Evolutionary conservation across 192 early-diverging fungal species (phyloP).

Genomic region (Endogone sp.): DNA sequence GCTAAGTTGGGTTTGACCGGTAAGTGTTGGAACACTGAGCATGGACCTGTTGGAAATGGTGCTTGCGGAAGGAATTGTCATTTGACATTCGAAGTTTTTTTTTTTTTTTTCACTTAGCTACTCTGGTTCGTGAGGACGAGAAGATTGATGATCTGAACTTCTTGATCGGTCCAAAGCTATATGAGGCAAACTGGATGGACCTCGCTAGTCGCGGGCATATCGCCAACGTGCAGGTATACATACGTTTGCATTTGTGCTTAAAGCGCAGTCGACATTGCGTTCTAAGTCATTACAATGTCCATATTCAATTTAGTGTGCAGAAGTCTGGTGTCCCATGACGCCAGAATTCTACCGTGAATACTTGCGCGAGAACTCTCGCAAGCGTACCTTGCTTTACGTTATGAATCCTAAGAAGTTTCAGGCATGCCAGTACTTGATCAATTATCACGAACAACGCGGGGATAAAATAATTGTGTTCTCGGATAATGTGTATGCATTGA

Average conservation of each 20-base stretch:
- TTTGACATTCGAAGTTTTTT: background rate
- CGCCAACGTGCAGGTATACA: constrained; percentile 79
- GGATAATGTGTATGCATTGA: constrained; percentile 96
- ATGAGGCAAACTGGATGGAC: constrained; percentile 99
- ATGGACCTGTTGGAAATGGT: too few species aligned
- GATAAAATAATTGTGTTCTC: constrained; percentile 99
- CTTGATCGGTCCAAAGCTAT: constrained; percentile 98
- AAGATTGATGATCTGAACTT: constrained; percentile 98
- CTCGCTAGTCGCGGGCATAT: constrained; percentile 95
- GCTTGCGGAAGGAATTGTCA: background rate
- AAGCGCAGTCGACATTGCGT: constrained; percentile 21
- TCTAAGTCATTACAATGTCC: constrained; percentile 4
- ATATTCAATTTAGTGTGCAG: constrained; percentile 62
- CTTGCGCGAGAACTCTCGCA: constrained; percentile 73
- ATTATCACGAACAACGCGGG: constrained; percentile 86
- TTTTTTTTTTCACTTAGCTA: constrained; percentile 59
- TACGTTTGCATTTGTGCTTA: too few species aligned
- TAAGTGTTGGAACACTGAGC: background rate
- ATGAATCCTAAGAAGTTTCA: constrained; percentile 99
- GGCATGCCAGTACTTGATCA: constrained; percentile 94
- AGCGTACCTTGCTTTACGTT: constrained; percentile 80
- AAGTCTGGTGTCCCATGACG: constrained; percentile 99
- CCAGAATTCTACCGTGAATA: constrained; percentile 96
- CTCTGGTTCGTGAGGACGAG: constrained; percentile 96
- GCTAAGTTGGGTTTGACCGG: constrained; percentile 92